phyloP scores from a whole-genome alignment of 441 rosid species.

The Adansonia grandidieri region DNA sequence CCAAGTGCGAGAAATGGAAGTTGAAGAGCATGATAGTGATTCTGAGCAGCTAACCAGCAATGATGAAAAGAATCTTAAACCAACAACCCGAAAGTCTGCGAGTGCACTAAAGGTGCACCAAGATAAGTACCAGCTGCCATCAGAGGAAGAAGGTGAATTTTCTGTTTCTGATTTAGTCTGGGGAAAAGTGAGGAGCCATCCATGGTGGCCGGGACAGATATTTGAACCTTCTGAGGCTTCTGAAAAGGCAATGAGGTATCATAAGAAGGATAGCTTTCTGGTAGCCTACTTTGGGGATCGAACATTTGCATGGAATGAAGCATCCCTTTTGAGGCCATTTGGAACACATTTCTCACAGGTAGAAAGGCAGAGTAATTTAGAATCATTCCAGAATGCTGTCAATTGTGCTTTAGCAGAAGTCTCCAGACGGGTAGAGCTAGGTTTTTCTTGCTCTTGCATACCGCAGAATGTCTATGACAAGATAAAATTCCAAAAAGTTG shows the following conservation, averaged over 20 bases:
- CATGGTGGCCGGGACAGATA: conserved; percentile 67
- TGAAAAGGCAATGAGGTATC: conserved; percentile 47
- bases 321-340: conserved; percentile 46
- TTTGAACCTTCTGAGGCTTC: conserved; percentile 54
- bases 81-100: conserved; percentile 27
- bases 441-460: conserved; percentile 50
- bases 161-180: conserved; percentile 50
- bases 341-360: conserved; percentile 42
- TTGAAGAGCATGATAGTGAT: conserved; percentile 43
- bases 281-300: conserved; percentile 59
- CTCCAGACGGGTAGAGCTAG: conserved; percentile 44
- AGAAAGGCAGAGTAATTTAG: conserved; percentile 49
- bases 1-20: conserved; percentile 42
- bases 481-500: conserved; percentile 54
- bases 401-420: conserved; percentile 55
- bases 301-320: conserved; percentile 60
- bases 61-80: conserved; percentile 37
- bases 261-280: conserved; percentile 49
- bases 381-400: conserved; percentile 49
- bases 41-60: conserved; percentile 28
- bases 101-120: conserved; percentile 35
- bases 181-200: conserved; percentile 61
- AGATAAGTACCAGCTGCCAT: conserved; percentile 48
- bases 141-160: conserved; percentile 44
- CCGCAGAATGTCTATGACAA: conserved; percentile 45